Evolutionary conservation across 108 stramenopile species (phyloP).

Genomic region (Skeletonema marinoi): DNA sequence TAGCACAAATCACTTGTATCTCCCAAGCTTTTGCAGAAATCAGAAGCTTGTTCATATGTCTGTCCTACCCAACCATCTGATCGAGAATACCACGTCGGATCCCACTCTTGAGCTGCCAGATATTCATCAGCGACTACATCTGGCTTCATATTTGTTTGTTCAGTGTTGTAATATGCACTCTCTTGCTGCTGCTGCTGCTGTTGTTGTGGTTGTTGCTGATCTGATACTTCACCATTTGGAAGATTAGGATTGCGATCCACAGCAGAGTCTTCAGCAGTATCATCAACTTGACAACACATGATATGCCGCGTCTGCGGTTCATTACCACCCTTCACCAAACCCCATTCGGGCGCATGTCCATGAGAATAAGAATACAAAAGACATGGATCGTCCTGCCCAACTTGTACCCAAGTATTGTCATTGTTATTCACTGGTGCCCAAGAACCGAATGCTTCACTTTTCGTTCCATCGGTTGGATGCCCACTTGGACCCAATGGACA

Average conservation of each 20-base stretch:
- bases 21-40: conserved; percentile 10
- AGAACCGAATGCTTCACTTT: conserved; percentile 1
- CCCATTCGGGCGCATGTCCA: conserved; percentile 15
- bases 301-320: conserved; percentile 28
- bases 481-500: conserved; percentile 10
- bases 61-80: conserved; percentile 32
- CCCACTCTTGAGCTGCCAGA: not conserved
- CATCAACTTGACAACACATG: conserved; percentile 13
- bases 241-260: not conserved
- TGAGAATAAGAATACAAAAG: not conserved
- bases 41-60: conserved; percentile 12
- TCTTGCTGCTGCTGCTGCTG: not conserved
- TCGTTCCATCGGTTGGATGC: conserved; percentile 2
- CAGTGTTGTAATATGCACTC: not conserved
- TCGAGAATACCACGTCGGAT: conserved; percentile 19
- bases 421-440: conserved; percentile 16
- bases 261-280: not conserved
- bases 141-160: conserved; percentile 12
- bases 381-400: conserved; percentile 5
- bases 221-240: not conserved
- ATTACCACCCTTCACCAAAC: conserved; percentile 7
- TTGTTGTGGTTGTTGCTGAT: not conserved
- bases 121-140: conserved; percentile 1
- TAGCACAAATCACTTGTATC: conserved; percentile 14
- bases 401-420: conserved; percentile 16